phyloP scores from a whole-genome alignment of 768 basidiomycete genomes.

The Boletus pseudopeckii region DNA sequence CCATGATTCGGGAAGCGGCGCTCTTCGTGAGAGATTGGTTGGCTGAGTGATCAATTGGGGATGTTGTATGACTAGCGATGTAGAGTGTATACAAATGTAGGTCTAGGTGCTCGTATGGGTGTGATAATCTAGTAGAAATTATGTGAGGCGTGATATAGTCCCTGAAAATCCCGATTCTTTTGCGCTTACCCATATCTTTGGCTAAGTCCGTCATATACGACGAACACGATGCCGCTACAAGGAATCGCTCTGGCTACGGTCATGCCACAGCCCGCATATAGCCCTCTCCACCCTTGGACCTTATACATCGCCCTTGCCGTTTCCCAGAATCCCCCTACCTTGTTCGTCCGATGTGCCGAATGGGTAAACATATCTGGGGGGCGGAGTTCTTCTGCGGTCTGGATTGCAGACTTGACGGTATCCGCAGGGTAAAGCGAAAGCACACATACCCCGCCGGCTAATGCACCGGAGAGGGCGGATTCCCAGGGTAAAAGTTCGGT shows the following conservation, averaged over 20 bases:
- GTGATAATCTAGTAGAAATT: no score
- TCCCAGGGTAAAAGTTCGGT: conserved; percentile 53
- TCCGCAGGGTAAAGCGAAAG: conserved; percentile 87
- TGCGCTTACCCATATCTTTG: conserved; percentile 37
- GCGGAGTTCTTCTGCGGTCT: conserved; percentile 81
- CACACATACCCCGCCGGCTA: conserved; percentile 77
- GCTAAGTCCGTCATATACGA: conserved; percentile 77
- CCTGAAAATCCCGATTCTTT: not conserved
- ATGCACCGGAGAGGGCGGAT: conserved; percentile 74
- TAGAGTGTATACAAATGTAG: conserved; percentile 1
- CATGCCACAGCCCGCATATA: conserved; percentile 88
- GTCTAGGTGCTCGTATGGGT: no score
- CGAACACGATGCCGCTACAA: conserved; percentile 85
- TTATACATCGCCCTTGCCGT: conserved; percentile 69
- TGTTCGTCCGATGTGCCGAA: conserved; percentile 16
- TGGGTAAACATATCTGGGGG: conserved; percentile 32
- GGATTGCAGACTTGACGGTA: conserved; percentile 85
- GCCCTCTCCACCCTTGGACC: conserved; percentile 67
- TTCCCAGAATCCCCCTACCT: conserved; percentile 46
- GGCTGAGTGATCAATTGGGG: conserved; percentile 5
- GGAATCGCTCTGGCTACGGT: conserved; percentile 80
- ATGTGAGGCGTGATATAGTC: not conserved
- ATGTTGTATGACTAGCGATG: not conserved
- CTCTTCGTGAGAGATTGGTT: conserved; percentile 28
- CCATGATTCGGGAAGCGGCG: conserved; percentile 54